A percentile compares a stretch with the other conserved stretches of the same genome.
These are phyloP conservation scores for Theobroma grandiflorum DNA, from an alignment of 441 rosid species.

Conservation along the genomic window DNA sequence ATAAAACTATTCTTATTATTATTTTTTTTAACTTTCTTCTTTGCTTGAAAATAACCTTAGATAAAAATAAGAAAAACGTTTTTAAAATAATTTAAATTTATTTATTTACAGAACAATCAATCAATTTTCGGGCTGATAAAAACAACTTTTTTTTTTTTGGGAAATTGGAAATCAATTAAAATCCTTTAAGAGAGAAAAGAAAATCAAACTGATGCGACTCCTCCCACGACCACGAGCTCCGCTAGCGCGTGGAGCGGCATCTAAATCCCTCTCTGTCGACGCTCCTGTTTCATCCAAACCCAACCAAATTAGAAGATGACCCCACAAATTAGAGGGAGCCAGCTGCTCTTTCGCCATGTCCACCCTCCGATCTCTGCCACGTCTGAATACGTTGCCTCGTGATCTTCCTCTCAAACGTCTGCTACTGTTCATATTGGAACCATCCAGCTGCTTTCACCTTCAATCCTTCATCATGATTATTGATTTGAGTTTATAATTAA, in stretches of 20 bases:
- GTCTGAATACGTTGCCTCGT: not conserved
- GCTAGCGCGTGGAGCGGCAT: not conserved
- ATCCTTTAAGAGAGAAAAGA: not conserved
- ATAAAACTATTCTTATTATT: too few relatives aligned
- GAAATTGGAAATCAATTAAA: not conserved
- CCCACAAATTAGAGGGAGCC: slow-evolving; percentile 11
- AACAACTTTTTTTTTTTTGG: too few relatives aligned
- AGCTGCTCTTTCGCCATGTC: slow-evolving; percentile 9
- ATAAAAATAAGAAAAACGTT: not conserved
- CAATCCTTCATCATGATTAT: not conserved
- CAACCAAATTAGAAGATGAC: not conserved
- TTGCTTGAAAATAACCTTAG: not conserved
- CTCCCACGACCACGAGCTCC: not conserved
- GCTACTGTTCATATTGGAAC: slow-evolving; percentile 1
- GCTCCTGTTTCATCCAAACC: slow-evolving; percentile 16
- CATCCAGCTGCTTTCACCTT: slow-evolving; percentile 24
- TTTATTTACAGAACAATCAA: not conserved
- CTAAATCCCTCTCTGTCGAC: not conserved
- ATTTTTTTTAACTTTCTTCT: too few relatives aligned
- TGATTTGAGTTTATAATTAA: not conserved
- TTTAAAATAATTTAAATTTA: not conserved
- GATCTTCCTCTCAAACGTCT: slow-evolving; percentile 7
- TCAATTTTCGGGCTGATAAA: not conserved
- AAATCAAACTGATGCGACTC: not conserved
- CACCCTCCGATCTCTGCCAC: slow-evolving; percentile 23